Conservation (phyloP, 257 asterid genomes). For the Prunella vulgaris region DNA sequence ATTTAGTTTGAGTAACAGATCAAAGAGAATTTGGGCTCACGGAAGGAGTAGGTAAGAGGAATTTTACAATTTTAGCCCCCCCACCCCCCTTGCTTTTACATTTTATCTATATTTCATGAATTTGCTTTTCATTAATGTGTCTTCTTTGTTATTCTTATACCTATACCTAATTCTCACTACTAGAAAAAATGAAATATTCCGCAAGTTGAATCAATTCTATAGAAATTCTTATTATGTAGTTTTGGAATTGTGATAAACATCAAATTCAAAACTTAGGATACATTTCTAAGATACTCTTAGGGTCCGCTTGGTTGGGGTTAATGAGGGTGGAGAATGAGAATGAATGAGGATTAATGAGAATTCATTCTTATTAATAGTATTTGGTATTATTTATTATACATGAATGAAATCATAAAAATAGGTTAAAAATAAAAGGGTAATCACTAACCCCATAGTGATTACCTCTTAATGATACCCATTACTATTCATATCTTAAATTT, state of each 20-base stretch:
- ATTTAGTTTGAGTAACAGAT: background rate
- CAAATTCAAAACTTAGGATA: background rate
- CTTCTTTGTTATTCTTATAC: background rate
- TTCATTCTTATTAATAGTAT: too few relatives aligned
- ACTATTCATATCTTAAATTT: too few relatives aligned
- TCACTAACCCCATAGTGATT: too few relatives aligned
- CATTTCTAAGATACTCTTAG: background rate
- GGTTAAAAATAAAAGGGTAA: too few relatives aligned
- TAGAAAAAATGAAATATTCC: background rate
- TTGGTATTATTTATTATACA: too few relatives aligned
- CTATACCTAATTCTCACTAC: background rate
- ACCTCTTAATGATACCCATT: too few relatives aligned
- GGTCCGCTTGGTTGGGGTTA: too few relatives aligned
- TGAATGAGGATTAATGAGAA: too few relatives aligned
- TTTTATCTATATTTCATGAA: background rate
- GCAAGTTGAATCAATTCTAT: background rate
- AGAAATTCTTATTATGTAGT: background rate
- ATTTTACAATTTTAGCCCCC: background rate
- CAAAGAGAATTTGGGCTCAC: background rate
- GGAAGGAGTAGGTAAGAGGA: background rate
- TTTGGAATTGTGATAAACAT: background rate
- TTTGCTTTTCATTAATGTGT: background rate
- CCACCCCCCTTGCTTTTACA: background rate
- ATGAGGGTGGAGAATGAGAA: too few relatives aligned
- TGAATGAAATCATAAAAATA: too few relatives aligned